Evolutionary conservation across 2,329 filamentous ascomycete genomes (phyloP), one percentile per base, ranked within the genome.

Genomic region (Cercospora citrullina): DNA sequence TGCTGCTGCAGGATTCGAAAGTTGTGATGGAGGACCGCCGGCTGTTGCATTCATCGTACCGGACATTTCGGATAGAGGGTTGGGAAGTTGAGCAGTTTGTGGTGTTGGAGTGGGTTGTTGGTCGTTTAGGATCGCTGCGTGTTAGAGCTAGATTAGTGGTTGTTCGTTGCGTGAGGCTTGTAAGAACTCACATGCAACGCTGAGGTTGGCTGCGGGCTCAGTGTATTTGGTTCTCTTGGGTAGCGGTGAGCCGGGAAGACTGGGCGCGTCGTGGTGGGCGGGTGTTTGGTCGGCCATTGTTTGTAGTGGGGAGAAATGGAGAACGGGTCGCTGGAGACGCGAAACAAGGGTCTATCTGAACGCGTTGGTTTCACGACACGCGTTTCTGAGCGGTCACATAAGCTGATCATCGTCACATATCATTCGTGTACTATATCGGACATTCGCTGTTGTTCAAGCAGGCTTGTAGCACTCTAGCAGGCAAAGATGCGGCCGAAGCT

Each of bases 201-300:
- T 75, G 59, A 79, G 73, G 60, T 76, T 77, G 21, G 76, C 58
- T 16, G 79, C 75, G 9, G 81, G 78, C 60, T 83, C 78, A 69
- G 83, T 81, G 75, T 88, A 87, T 84, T 93, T 95, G 76, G 91
- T 86, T 77, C 92, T 89, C 84, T 96, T 96, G 59, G 92, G 85
- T 28, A 92, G 88, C 30, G 92, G 93, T 8, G 91, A 94, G 66
- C 86, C 85, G 48, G 90, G 89, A 26, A 89, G 84, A 63, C 87
- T 87, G 58, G 88, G 87, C 30, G 82, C 79, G 72, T 82, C 78
- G 77, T 82, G 84, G 42, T 76, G 71, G 72, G 69, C 76, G 69
- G 72, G 77, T 64, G 77, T 77, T 48, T 72, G 65, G 64, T 78
- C 73, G 36, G 75, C 72, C 76, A 78, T 79, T 61, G 66, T 70